Evolutionary conservation across 2,329 filamentous ascomycete genomes (phyloP).

Genomic region (Chrysosporium queenslandicum): DNA sequence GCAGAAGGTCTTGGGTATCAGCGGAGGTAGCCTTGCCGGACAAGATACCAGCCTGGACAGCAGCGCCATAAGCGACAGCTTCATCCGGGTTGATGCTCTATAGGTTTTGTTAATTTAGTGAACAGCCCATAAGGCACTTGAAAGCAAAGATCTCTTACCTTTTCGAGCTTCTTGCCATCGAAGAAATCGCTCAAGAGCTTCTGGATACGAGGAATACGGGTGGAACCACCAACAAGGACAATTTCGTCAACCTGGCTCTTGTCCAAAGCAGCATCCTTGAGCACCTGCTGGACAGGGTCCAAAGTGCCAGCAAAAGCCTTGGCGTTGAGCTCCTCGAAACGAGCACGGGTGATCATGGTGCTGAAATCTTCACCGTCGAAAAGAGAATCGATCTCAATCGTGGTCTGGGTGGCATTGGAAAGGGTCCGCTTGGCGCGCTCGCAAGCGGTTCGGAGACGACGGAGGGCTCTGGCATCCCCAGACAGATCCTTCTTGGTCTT

Average conservation of each 20-base stretch:
- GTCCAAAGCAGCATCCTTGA: conserved; percentile 81
- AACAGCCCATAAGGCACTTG: too few species aligned
- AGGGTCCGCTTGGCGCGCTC: conserved; percentile 99
- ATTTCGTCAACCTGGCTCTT: conserved; percentile 96
- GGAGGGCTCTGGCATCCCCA: conserved; percentile 79
- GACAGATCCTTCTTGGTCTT: conserved; percentile 59
- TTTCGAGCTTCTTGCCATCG: conserved; percentile 99
- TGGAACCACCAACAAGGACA: conserved; percentile 96
- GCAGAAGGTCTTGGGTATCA: conserved; percentile 86
- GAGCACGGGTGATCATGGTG: conserved; percentile 91
- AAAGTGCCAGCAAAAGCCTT: conserved; percentile 90
- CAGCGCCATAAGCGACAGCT: conserved; percentile 96
- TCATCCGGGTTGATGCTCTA: conserved; percentile 97
- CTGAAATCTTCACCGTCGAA: conserved; percentile 98
- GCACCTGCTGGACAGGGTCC: conserved; percentile 89
- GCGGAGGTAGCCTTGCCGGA: conserved; percentile 95
- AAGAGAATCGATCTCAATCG: conserved; percentile 96
- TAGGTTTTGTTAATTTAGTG: conserved; percentile 12
- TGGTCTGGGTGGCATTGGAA: conserved; percentile 93
- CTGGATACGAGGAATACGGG: conserved; percentile 97
- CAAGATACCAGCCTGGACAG: conserved; percentile 96
- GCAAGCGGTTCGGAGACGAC: conserved; percentile 92
- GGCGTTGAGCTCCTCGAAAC: conserved; percentile 97
- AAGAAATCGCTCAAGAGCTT: conserved; percentile 99
- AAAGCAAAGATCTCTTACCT: too few species aligned